Base-by-base conservation (phyloP, 176 grass and related monocot genomes). In the Lolium multiflorum region DNA sequence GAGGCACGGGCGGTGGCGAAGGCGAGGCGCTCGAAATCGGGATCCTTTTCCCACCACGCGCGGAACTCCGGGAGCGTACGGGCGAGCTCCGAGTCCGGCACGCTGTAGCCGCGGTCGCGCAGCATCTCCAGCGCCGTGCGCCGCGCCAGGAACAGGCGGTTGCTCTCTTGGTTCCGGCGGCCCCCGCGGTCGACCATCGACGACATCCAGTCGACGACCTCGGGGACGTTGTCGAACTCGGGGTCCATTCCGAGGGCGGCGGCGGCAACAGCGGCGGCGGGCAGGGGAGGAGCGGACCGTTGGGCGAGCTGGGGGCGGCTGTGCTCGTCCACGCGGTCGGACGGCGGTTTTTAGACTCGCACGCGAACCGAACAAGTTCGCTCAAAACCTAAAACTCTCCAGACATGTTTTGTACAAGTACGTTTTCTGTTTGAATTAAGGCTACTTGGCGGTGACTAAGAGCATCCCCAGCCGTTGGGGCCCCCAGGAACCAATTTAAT, bases 121-220 rank as follows among this genome's bases (percentile, higher is more conserved):
- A 98, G 88, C 93, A 98, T 98, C 90, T 98, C 93, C 67, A 96
- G 81, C 56, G 83, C 84, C 60, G 96, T 98, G 18, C 93, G 96
- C 22, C 90, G 92, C 74, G 91, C 96, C 67, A 96, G 90, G 90
- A 96, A 98, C 65, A 94, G 88, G 28, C 93, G 97, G 65, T 86
- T 76, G 76, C 87, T 92, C 81, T 98, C 96, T 63, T 90, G 79
- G 77, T 77, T 87, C 68, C 89, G 75, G 77, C 81, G 82, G 47
- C 87, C 96, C 17, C 49, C 75, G 44, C 51, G 68, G 82, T 96
- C 90, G 38, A 96, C 20, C 90, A 98, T 88, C 26, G 92, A 65
- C 57, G 81, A 79, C 22, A 98, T 86, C 92, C 93, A 94, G 60
- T 15, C 56, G 41, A 81, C 13, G 4, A 76, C 72, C 76, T 86